Base-by-base conservation (phyloP, 2,329 filamentous ascomycete species). In the Diaporthe aspalathi region DNA sequence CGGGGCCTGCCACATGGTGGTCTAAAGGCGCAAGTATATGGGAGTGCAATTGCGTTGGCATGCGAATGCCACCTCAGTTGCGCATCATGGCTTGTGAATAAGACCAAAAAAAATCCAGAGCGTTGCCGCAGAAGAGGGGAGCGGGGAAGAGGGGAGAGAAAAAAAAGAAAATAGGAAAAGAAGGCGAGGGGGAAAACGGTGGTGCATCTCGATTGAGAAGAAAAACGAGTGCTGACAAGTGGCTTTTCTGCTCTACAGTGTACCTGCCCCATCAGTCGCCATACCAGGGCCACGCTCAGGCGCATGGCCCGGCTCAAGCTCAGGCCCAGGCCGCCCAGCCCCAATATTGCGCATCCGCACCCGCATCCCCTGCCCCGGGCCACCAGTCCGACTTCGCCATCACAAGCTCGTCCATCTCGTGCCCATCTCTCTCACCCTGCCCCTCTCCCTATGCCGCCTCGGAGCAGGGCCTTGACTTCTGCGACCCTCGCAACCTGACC, bases 401-500 rank as follows among this genome's bases (percentile, higher is more conserved):
- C 54, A 27, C 29, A 50, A 68, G 68, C 76, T 93, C 93, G 76
- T 88, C 90, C 70, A 92, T 91, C 78, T 90, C 92, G 56, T 95
- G 92, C 85, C 93, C 94, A 75, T 96, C 94, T 72, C 89, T 96
- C 74, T 97, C 94, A 35, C 94, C 94, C 24, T 97, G 94, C 40
- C 94, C 94, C 22, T 93, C 93, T 60, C 93, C 94, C 38, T 91
- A 93, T 74, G 91, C 93, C 79, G 84, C 88, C 56, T 90, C 90
- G 2, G 92, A 94, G 78, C 86, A 88, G 75, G 92, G 94, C 80
- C 88, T 94, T 76, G 92, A 94, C 83, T 97, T 96, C 81, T 97
- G 95, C 82, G 95, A 98, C 79, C 95, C 95, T 43, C 91, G 95
- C 78, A 94, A 97, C 79, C 85, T 98, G 74, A 97, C 93, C 24